Evolutionary conservation across 176 grass and related monocot species (phyloP).

Genomic region (Pontederia crassipes): DNA sequence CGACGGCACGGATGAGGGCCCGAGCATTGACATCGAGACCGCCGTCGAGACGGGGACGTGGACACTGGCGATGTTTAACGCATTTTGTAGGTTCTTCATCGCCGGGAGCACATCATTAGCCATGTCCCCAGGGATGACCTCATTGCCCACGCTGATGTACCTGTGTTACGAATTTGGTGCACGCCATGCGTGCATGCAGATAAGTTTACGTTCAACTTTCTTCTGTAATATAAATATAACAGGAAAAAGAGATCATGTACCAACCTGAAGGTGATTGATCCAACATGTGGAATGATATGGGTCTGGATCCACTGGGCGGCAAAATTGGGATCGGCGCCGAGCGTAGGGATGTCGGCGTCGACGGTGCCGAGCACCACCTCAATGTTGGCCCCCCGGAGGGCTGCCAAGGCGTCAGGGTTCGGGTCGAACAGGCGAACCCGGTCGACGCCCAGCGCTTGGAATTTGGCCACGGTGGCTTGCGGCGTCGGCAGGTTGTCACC

Average conservation of each 20-base stretch:
- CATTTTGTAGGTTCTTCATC: too few relatives aligned
- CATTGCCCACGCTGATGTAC: neutral
- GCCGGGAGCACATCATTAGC: too few relatives aligned
- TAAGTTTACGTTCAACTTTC: constrained; percentile 1
- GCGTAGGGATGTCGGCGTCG: neutral
- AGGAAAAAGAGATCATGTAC: constrained; percentile 17
- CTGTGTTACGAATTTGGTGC: neutral
- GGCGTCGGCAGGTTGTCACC: constrained; percentile 22
- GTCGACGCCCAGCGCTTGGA: constrained; percentile 7
- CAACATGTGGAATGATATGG: constrained; percentile 12
- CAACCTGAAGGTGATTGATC: neutral
- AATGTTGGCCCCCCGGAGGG: constrained; percentile 11
- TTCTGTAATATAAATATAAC: too few relatives aligned
- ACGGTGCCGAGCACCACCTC: constrained; percentile 1
- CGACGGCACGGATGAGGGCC: constrained; percentile 8
- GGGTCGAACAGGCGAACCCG: too few relatives aligned
- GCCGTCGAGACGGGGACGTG: too few relatives aligned
- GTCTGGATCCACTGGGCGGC: constrained; percentile 11
- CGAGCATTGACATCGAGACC: neutral
- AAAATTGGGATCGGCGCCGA: neutral
- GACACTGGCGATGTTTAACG: too few relatives aligned
- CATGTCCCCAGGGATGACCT: too few relatives aligned
- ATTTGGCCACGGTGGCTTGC: neutral
- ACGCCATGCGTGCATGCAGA: constrained; percentile 12
- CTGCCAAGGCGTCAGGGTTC: constrained; percentile 1